Base-by-base conservation (phyloP, 2,329 filamentous ascomycete species). In the Aureobasidium lini region DNA sequence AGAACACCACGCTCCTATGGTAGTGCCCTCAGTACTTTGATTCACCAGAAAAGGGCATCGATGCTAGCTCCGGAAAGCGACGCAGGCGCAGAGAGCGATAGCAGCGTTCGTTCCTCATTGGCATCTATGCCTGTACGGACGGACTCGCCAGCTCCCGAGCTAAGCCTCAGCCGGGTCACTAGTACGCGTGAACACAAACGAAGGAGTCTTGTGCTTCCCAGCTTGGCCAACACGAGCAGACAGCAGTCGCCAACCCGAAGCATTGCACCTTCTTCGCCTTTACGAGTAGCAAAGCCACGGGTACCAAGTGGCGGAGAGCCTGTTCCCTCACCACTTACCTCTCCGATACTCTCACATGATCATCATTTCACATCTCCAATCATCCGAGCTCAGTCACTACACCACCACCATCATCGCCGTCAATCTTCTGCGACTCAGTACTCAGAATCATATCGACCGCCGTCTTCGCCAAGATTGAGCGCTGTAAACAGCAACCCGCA, bases 361-460 rank as follows among this genome's bases (percentile, higher is more conserved):
- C 39, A 54, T 16, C 93, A 97, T 65, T 89, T 94, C 65, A 85
- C 84, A 60, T 92, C 90, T 6, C 89, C 89, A 13, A 79, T 85
- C 40, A 77, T 88, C 59, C 73, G 85, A 59, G 70, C 72, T 9
- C 73, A 76, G 58, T 32, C 54, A 13, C 10, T 47, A 5, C 71
- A 73, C 59, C 73, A 81, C 43, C 77, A 81, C 57, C 79, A 81
- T 57, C 89, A 92, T 66, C 91, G 96, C 70, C 85, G 94, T 61
- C 84, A 94, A 61, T 91, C 96, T 70, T 97, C 94, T 0, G 97
- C 94, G 9, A 88, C 91, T 15, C 88, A 90, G 31, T 88, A 93
- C 32, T 95, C 91, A 2, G 68, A 84, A 61, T 82, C 79, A 23
- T 73, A 79, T 13, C 77, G 84, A 65, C 62, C 68, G 11, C 90